Evolutionary conservation across 352 stramenopile species (phyloP), one percentile per base, ranked within the genome.

Genomic region (Globisporangium paddicum): DNA sequence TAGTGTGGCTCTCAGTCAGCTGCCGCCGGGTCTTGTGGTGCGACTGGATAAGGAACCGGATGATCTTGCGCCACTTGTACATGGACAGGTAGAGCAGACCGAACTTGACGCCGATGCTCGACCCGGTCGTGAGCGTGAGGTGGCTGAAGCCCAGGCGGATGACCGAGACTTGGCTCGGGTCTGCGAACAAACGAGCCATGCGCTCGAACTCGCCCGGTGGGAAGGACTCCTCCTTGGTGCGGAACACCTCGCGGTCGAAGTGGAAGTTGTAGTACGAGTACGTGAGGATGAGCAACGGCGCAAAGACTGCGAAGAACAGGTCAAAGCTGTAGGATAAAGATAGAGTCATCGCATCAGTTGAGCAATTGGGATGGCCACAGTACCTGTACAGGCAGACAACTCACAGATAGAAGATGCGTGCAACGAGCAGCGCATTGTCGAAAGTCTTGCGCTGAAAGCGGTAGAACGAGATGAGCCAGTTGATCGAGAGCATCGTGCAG

Each of bases 231-330:
- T 53, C 57, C 34, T 69, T 73, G 1, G 66, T 78, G 14, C 14
- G 51, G 28, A 84, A 86, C 7, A 56, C 71, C 16, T 40, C 66
- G 11, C 62, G 60, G n/a, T 80, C 63, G 28, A 86, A 79, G 21
- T 61, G 5, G 30, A 87, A 87, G 9, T 66, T 63, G 37, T 71
- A 50, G 44, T 76, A 72, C 9, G 72, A 71, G 48, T 75, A 82
- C 0, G 71, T 38, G 2, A 87, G 51, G 16, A 82, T 69, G 14
- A 75, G 54, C 0, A 85, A 38, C 5, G 71, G 75, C 23, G 74
- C 70, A 46, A 85, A 83, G 11, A 85, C 77, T 1, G 73, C 77
- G 58, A 87, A 87, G 46, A 87, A 85, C 44, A 87, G 40, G 18
- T 87, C 73, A 30, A 84, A 87, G 14, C 69, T 83, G 7, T 42